Base-by-base conservation (phyloP, 116 monocot genomes). In the Iris pallida region DNA sequence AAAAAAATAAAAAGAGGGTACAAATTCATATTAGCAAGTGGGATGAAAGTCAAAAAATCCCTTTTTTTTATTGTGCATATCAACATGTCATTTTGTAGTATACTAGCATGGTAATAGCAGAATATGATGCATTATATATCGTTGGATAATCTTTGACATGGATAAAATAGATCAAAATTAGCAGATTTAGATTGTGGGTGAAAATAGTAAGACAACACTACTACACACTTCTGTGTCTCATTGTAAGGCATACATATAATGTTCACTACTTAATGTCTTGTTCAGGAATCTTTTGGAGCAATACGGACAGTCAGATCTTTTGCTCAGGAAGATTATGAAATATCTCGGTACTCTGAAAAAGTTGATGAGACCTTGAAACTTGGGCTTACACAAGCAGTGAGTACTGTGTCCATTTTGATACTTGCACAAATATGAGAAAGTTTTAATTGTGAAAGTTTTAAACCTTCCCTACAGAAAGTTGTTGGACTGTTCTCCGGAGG, bases 281-380 rank as follows among this genome's bases (percentile, higher is more conserved):
- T 79, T 64, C 69, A 97, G 97, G 92, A 97, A 87, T 78, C 90
- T 53, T 97, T 97, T 83, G 90, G 97, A 45, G 89, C 92, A 14
- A 76, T 97, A 75, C 89, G 97, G 42, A 97, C 97, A 16, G 97
- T 97, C 44, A 89, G 92, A 59, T 97, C 90, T 7, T 97, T 97
- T 68, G 92, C 97, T 40, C 97, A 97, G 64, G 96, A 97, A 54
- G 75, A 72, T 47, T 85, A 83, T 64, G 97, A 97, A 78, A 67
- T 90, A 55, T 92, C 85, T 63, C 91, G 89, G 16, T 97, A 97
- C 72, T 84, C 89, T 67, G 82, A 82, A 40, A 92, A 92, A 83
- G 97, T 97, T 55, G 83, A 92, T 43, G 87, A 92, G 68, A 97
- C 92, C 1, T 71, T 97, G 72, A 89, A 87, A 10, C 92, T 97